Percentiles rank a stretch among this genome's conserved stretches.
Evolutionary conservation across 495 filamentous ascomycete species (phyloP).

Genomic region (Cercophora sp.): DNA sequence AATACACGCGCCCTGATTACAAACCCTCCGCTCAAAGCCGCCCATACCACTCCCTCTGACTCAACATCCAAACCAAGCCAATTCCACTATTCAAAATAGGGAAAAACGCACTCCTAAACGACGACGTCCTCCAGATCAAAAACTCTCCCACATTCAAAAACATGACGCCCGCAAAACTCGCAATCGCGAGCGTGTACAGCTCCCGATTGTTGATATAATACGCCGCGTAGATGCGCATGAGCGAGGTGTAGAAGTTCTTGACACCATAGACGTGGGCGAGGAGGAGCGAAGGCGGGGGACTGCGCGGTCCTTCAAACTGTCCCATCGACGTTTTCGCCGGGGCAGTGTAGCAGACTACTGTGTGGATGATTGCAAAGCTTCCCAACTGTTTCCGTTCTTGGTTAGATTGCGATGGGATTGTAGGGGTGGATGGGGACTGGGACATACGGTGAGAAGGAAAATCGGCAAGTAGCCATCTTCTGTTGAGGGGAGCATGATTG

Average conservation of each 20-base stretch:
- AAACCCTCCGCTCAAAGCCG: too few relatives aligned
- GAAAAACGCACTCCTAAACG: neutral
- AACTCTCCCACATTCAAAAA: neutral
- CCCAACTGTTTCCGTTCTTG: neutral
- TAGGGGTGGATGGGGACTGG: too few relatives aligned
- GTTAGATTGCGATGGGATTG: neutral
- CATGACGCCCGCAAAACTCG: neutral
- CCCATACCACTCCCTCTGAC: too few relatives aligned
- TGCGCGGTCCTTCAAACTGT: neutral
- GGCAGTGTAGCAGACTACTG: neutral
- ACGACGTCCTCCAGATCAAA: neutral
- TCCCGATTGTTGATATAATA: neutral
- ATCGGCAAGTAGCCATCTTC: neutral
- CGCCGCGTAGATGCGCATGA: neutral
- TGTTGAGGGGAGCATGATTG: neutral
- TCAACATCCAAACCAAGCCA: too few relatives aligned
- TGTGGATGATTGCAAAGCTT: neutral
- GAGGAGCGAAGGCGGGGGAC: neutral
- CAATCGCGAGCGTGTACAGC: neutral
- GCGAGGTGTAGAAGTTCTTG: neutral
- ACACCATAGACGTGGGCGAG: neutral
- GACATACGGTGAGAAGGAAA: neutral
- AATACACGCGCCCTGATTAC: too few relatives aligned
- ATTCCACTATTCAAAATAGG: too few relatives aligned
- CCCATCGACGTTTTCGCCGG: neutral